These are phyloP conservation scores for Russula abietina DNA, from an alignment of 768 basidiomycete genomes.

Conservation along the genomic window DNA sequence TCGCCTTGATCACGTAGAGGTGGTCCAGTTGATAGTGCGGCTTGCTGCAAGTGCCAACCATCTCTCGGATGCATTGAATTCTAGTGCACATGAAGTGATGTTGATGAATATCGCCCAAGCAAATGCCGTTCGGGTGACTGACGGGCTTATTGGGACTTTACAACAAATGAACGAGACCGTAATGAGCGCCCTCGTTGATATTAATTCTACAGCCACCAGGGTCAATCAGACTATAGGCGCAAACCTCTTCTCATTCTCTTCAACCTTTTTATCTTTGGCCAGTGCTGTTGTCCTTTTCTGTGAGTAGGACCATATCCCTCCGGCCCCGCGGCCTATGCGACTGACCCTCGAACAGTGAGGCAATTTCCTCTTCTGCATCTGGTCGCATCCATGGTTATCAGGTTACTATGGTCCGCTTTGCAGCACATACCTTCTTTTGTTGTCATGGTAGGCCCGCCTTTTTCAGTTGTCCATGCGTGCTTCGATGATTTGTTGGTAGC, in stretches of 20 bases:
- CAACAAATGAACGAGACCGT: slow-evolving; percentile 15
- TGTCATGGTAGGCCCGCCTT: slow-evolving; percentile 10
- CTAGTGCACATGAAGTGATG: slow-evolving; percentile 11
- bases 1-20: background rate
- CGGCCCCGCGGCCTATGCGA: background rate
- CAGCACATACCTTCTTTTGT: slow-evolving; percentile 7
- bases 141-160: slow-evolving; percentile 14
- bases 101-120: slow-evolving; percentile 10
- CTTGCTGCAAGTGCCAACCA: slow-evolving; percentile 3
- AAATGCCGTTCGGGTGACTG: slow-evolving; percentile 14
- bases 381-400: background rate
- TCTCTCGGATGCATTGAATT: slow-evolving; percentile 8
- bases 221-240: slow-evolving; percentile 13
- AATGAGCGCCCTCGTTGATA: slow-evolving; percentile 11
- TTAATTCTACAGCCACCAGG: slow-evolving; percentile 14
- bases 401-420: slow-evolving; percentile 13
- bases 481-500: slow-evolving; percentile 6
- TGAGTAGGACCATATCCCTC: background rate
- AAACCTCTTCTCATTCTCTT: background rate
- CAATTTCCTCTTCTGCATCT: slow-evolving; percentile 9
- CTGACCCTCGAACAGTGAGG: slow-evolving; percentile 7
- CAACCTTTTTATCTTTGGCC: background rate
- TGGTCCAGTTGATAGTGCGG: slow-evolving; percentile 8
- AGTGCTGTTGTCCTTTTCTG: background rate
- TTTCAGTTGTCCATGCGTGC: background rate